These are phyloP conservation scores for Mallotus nudiflorus DNA, from an alignment of 345 rosid species.

Conservation along the genomic window DNA sequence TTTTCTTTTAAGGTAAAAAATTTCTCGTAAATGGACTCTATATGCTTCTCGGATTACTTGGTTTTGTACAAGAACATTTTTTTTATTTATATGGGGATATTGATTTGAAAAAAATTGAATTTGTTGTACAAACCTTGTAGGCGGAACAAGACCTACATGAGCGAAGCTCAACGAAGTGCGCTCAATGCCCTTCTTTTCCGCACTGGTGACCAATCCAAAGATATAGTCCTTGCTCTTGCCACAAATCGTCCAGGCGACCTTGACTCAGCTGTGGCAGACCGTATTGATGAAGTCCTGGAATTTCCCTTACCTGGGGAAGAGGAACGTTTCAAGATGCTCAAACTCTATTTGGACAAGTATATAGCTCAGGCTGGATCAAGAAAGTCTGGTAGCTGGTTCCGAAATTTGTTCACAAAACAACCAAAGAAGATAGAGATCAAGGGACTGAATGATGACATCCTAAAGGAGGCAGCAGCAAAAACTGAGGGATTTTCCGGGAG, in stretches of 20 bases:
- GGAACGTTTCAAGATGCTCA: constrained; percentile 83
- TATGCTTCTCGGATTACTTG: neutral
- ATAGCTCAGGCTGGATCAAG: constrained; percentile 65
- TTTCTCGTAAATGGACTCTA: neutral
- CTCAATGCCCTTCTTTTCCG: constrained; percentile 91
- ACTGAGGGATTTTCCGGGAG: constrained; percentile 89
- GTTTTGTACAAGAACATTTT: neutral
- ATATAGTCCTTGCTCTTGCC: constrained; percentile 90
- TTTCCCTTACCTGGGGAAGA: constrained; percentile 85
- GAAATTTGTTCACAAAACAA: constrained; percentile 51
- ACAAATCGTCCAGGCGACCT: constrained; percentile 99
- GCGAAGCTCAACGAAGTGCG: constrained; percentile 98
- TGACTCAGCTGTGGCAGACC: constrained; percentile 90
- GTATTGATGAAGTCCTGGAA: constrained; percentile 88
- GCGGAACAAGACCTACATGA: constrained; percentile 93
- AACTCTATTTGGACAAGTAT: constrained; percentile 85
- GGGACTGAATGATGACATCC: constrained; percentile 69
- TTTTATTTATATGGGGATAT: neutral
- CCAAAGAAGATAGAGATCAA: constrained; percentile 73
- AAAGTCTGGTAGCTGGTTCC: constrained; percentile 53
- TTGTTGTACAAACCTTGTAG: constrained; percentile 37
- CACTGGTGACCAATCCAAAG: constrained; percentile 96
- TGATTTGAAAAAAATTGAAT: constrained; percentile 6
- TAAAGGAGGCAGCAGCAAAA: constrained; percentile 83
- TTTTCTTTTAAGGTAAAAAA: too few relatives aligned